These are phyloP conservation scores for Mitragyna speciosa DNA, from an alignment of 257 asterid species.

Conservation along the genomic window DNA sequence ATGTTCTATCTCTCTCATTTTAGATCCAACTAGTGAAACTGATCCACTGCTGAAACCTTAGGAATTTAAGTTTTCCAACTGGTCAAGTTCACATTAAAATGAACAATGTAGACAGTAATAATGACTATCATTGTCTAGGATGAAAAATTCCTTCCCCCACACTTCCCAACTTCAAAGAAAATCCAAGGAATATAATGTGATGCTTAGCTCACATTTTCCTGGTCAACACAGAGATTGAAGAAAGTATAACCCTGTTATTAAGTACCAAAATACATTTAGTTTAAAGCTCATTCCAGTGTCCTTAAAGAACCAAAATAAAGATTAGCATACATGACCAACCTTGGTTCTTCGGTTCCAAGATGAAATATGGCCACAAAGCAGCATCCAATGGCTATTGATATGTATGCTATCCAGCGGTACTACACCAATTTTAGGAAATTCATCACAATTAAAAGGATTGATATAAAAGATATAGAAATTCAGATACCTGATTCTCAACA, in stretches of 20 bases:
- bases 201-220: neutral
- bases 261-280: neutral
- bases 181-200: neutral
- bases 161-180: neutral
- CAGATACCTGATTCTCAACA: slow-evolving; percentile 69
- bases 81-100: neutral
- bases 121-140: no score
- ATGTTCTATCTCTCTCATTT: neutral
- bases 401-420: slow-evolving; percentile 90
- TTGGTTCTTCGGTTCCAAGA: slow-evolving; percentile 86
- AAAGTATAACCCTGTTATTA: neutral
- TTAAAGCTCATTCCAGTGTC: slow-evolving; percentile 1
- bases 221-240: neutral
- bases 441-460: slow-evolving; percentile 14
- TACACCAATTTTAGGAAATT: slow-evolving; percentile 34
- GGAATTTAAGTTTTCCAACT: no score
- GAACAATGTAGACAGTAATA: neutral
- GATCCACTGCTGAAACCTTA: neutral
- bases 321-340: slow-evolving; percentile 43
- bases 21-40: neutral
- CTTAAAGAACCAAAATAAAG: slow-evolving; percentile 14
- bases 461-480: slow-evolving; percentile 2
- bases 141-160: neutral
- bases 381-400: slow-evolving; percentile 75
- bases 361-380: slow-evolving; percentile 70